Conservation (phyloP, 73 alveolate species). For the Breviolum minutum region DNA sequence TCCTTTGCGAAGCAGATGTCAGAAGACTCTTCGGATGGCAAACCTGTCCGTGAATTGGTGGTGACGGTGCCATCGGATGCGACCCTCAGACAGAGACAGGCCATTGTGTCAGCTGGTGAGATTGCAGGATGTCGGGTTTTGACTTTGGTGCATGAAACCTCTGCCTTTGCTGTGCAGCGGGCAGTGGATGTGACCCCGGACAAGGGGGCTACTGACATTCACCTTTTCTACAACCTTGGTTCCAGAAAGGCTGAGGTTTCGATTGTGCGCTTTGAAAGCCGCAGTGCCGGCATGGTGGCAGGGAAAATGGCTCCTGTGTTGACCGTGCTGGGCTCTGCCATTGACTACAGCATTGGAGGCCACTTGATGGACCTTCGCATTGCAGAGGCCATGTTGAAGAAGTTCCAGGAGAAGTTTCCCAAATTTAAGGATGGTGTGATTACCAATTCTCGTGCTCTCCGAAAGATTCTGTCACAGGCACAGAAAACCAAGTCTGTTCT, state of each 20-base stretch:
- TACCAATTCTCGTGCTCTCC: constrained; percentile 58
- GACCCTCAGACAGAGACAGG: constrained; percentile 66
- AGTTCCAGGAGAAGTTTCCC: constrained; percentile 93
- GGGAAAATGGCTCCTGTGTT: constrained; percentile 81
- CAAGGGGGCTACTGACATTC: constrained; percentile 87
- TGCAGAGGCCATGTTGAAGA: constrained; percentile 68
- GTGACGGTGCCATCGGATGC: constrained; percentile 86
- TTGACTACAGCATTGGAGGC: constrained; percentile 74
- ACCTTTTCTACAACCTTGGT: constrained; percentile 80
- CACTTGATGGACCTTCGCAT: constrained; percentile 64
- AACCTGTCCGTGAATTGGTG: constrained; percentile 71
- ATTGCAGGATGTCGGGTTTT: constrained; percentile 75
- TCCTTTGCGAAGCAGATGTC: constrained; percentile 74
- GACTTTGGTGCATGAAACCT: constrained; percentile 80
- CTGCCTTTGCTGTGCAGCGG: constrained; percentile 88
- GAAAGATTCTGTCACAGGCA: constrained; percentile 86
- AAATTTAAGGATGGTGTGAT: constrained; percentile 82
- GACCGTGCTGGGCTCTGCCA: constrained; percentile 58
- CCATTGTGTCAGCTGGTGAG: constrained; percentile 79
- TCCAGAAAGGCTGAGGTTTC: constrained; percentile 89
- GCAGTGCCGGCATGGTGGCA: constrained; percentile 83
- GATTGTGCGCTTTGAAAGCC: constrained; percentile 72
- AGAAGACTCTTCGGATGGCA: constrained; percentile 82
- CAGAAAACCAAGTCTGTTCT: constrained; percentile 71
- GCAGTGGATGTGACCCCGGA: constrained; percentile 83